Conservation (phyloP, 257 asterid species). For the Cordia subcordata region DNA sequence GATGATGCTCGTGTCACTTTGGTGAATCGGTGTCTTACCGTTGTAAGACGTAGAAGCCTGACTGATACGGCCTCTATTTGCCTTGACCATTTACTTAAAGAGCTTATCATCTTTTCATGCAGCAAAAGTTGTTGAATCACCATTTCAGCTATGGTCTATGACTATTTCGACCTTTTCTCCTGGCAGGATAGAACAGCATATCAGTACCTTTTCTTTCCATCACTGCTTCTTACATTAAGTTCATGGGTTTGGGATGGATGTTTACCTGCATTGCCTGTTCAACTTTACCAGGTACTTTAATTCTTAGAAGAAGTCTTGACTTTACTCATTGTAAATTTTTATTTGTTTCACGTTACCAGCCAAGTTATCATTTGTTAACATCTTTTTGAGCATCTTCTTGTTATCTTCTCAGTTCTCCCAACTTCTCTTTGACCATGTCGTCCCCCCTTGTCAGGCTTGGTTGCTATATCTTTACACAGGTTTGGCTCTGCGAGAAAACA, state of each 20-base stretch:
- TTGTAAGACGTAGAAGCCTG: too few species aligned
- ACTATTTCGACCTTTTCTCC: too few species aligned
- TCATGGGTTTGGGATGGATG: constrained; percentile 88
- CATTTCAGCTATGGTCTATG: too few species aligned
- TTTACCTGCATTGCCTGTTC: constrained; percentile 92
- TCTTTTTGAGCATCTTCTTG: background rate
- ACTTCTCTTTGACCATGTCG: background rate
- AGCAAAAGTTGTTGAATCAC: too few species aligned
- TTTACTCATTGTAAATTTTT: background rate
- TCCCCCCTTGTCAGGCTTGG: constrained; percentile 70
- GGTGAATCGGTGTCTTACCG: too few species aligned
- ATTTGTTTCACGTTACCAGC: background rate
- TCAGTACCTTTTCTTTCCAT: constrained; percentile 62
- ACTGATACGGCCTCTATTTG: too few species aligned
- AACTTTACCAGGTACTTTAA: constrained; percentile 78
- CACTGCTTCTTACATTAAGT: constrained; percentile 60
- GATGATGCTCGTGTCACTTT: too few species aligned
- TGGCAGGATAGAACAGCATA: constrained; percentile 85
- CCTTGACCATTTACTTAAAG: too few species aligned
- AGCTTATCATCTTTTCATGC: too few species aligned
- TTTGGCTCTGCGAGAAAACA: constrained; percentile 91
- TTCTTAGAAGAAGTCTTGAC: constrained; percentile 14
- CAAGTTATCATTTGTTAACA: background rate
- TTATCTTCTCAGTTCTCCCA: too few species aligned
- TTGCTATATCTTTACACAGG: constrained; percentile 91